These are phyloP conservation scores for Apiospora saccharicola DNA, from an alignment of 2,329 filamentous ascomycete genomes.

Conservation along the genomic window DNA sequence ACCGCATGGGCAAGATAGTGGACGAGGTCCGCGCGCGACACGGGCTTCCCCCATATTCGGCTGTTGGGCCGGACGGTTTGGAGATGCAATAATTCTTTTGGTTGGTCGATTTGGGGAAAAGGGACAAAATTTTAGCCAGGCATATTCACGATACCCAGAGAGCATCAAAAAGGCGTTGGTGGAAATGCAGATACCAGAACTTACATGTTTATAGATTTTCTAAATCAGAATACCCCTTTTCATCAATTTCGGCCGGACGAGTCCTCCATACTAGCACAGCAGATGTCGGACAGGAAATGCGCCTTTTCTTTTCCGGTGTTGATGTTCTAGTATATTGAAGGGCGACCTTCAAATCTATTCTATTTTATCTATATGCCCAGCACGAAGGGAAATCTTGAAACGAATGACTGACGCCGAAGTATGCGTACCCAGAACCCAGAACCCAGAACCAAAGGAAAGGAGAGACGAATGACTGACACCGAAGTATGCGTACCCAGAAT, in stretches of 20 bases:
- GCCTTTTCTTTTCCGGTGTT: background rate
- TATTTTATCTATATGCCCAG: background rate
- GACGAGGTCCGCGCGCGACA: conserved; percentile 58
- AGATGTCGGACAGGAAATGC: background rate
- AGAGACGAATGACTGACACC: background rate
- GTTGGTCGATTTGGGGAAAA: conserved; percentile 8
- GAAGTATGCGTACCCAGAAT: no score
- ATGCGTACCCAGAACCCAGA: background rate
- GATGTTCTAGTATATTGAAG: background rate
- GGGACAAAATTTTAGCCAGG: conserved; percentile 27
- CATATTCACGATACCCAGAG: conserved; percentile 36
- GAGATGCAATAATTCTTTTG: conserved; percentile 41
- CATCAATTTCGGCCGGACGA: background rate
- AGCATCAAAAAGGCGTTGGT: conserved; percentile 30
- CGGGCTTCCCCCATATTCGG: conserved; percentile 39
- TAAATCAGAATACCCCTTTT: conserved; percentile 9
- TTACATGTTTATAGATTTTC: conserved; percentile 14
- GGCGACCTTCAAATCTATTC: background rate
- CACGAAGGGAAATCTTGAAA: background rate
- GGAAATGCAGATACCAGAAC: conserved; percentile 29
- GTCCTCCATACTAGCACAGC: background rate
- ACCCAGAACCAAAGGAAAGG: background rate
- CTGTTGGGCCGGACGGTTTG: conserved; percentile 34
- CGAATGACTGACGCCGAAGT: background rate
- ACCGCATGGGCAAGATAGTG: conserved; percentile 70